phyloP scores from a whole-genome alignment of 163 green algal species.

The Scenedesmus sp. region DNA sequence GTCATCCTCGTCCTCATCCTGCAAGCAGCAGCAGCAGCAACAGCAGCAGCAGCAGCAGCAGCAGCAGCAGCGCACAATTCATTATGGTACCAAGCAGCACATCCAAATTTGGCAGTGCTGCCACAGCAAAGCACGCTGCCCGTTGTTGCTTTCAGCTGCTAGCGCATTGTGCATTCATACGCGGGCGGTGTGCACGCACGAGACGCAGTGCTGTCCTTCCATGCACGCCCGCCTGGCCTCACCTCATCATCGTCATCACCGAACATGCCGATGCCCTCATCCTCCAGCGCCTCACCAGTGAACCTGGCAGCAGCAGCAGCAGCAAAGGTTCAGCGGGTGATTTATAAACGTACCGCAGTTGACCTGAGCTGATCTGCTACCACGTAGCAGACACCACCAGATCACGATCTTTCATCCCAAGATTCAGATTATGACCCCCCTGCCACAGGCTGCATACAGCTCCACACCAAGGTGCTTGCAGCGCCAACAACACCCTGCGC shows the following conservation, averaged over 20 bases:
- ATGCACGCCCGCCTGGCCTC: neutral
- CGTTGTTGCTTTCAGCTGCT: too few relatives aligned
- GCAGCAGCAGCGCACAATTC: neutral
- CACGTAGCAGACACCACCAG: too few relatives aligned
- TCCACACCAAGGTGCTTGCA: neutral
- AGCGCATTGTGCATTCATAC: neutral
- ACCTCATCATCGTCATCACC: slow-evolving; percentile 48
- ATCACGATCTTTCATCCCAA: too few relatives aligned
- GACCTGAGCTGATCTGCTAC: too few relatives aligned
- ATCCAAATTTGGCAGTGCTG: too few relatives aligned
- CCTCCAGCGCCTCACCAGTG: slow-evolving; percentile 53
- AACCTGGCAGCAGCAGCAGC: slow-evolving; percentile 21
- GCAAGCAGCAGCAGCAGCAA: neutral
- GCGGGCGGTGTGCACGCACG: neutral
- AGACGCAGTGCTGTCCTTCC: neutral
- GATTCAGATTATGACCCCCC: too few relatives aligned
- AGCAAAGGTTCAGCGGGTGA: neutral
- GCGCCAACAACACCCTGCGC: neutral
- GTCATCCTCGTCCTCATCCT: slow-evolving; percentile 33
- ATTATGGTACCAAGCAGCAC: too few relatives aligned
- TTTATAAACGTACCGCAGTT: too few relatives aligned
- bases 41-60: neutral
- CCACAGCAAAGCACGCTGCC: too few relatives aligned
- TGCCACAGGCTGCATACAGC: neutral
- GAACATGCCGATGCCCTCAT: slow-evolving; percentile 43